Conservation (phyloP, 768 basidiomycete species). For the Exsudoporus frostii region DNA sequence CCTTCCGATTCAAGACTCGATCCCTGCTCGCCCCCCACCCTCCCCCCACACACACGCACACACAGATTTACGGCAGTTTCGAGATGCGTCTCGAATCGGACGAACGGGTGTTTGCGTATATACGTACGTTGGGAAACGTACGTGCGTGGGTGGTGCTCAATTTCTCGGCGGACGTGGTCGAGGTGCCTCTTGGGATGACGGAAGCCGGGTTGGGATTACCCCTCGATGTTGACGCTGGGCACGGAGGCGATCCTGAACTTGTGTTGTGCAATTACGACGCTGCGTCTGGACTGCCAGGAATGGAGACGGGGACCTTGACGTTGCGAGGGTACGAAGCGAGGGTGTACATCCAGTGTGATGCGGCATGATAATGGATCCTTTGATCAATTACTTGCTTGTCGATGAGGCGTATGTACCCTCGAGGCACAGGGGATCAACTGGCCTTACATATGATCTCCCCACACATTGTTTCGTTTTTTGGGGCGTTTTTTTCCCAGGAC, state of each 20-base stretch:
- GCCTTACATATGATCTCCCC: no score
- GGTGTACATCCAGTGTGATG: constrained; percentile 6
- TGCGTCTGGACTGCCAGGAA: neutral
- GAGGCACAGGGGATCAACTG: no score
- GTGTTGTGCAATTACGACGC: constrained; percentile 27
- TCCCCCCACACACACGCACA: neutral
- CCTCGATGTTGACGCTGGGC: neutral
- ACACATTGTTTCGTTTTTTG: no score
- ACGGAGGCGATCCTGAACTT: neutral
- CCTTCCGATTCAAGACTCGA: neutral
- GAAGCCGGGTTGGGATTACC: neutral
- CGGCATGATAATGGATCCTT: no score
- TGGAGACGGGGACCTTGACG: constrained; percentile 2
- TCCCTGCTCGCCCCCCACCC: no score
- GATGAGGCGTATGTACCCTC: no score
- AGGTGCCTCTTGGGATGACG: constrained; percentile 3
- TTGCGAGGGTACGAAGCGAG: constrained; percentile 32
- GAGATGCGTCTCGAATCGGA: constrained; percentile 43
- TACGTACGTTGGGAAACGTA: constrained; percentile 35
- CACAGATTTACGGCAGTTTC: constrained; percentile 62
- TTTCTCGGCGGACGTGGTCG: constrained; percentile 34
- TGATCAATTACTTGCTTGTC: no score
- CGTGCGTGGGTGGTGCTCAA: constrained; percentile 47
- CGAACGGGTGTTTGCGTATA: constrained; percentile 54
- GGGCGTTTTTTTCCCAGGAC: no score